Evolutionary conservation across 139 green algal species (phyloP), one percentile per base, ranked within the genome.

Genomic region (Asterochloris sp.): DNA sequence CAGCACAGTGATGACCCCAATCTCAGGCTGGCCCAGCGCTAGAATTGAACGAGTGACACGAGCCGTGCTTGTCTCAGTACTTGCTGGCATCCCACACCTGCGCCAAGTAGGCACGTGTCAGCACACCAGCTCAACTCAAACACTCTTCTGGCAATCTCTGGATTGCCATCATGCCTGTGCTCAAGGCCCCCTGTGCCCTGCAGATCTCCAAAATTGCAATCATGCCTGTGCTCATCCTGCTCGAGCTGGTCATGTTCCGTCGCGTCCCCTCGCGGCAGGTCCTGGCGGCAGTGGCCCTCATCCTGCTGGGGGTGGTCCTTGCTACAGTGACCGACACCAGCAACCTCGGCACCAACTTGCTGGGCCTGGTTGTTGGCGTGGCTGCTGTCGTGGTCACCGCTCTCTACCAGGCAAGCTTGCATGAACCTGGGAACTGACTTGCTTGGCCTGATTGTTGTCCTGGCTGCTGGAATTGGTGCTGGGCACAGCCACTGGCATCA

Each of bases 121-220:
- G 38, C 38, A 54, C 38, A 54, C 38, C 38, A 73, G 19, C 9
- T 6, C 21, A 23, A 24, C 66, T 76, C 28, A 76, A 81, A 24
- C 8, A 12, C 19, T 66, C 61, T 24, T 83, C 21, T 83, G 63
- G 62, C 0, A 12, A 64, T 83, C 24, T 54, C 29, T 67, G 11
- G 2, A 60, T 29, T 21, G 68, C 38, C 0, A 83, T 28, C n/a
- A n/a, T n/a, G n/a, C n/a, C n/a, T n/a, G n/a, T 17, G 29, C n/a
- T 62, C 27, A 38, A 62, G 62, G 11, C 17, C 73, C 11, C 21
- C 0, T 54, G 79, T 88, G 38, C 38, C 38, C 38, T 54, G 38
- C 38, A 54, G 84, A 91, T 96, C 14, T 94, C 93, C 82, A 97
- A 97, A 85, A 97, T 98, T 63, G 92, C 92, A 13, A 92, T 98